phyloP scores from a whole-genome alignment of 495 filamentous ascomycete species.

The Hypoxylon fragiforme region DNA sequence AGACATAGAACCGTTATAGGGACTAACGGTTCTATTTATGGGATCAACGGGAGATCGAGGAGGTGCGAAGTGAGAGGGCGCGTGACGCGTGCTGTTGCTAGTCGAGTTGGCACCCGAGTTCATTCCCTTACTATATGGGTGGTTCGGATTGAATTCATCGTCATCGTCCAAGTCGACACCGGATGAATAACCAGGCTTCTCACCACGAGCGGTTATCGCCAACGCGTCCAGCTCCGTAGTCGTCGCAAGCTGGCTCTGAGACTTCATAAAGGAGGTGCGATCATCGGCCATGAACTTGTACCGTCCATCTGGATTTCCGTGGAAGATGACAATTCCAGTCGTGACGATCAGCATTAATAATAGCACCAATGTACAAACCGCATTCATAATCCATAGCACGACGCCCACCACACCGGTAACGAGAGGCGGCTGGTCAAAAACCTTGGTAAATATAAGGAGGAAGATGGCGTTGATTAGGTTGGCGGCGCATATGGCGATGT shows the following conservation, averaged over 20 bases:
- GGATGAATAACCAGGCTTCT: conserved; percentile 69
- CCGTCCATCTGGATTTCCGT: conserved; percentile 92
- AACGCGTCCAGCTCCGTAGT: conserved; percentile 87
- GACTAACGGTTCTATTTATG: conserved; percentile 28
- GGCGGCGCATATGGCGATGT: conserved; percentile 85
- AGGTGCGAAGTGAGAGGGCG: conserved; percentile 21
- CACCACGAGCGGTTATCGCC: conserved; percentile 86
- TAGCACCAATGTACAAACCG: conserved; percentile 82
- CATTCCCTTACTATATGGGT: conserved; percentile 34
- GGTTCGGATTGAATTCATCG: conserved; percentile 58
- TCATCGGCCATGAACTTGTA: conserved; percentile 98
- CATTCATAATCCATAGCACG: conserved; percentile 90
- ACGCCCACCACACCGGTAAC: conserved; percentile 94
- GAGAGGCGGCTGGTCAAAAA: conserved; percentile 81
- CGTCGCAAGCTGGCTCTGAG: conserved; percentile 74
- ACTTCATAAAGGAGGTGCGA: conserved; percentile 97
- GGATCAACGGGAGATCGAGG: conserved; percentile 25
- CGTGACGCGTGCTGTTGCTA: conserved; percentile 18
- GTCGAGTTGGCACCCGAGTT: conserved; percentile 28
- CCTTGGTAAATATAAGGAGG: conserved; percentile 75
- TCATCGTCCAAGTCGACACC: conserved; percentile 75
- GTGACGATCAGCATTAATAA: conserved; percentile 85
- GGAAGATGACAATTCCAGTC: conserved; percentile 78
- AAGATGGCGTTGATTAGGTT: conserved; percentile 93
- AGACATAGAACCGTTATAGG: conserved; percentile 18